Conservation (phyloP, 306 rosid species). For the Abrus precatorius region DNA sequence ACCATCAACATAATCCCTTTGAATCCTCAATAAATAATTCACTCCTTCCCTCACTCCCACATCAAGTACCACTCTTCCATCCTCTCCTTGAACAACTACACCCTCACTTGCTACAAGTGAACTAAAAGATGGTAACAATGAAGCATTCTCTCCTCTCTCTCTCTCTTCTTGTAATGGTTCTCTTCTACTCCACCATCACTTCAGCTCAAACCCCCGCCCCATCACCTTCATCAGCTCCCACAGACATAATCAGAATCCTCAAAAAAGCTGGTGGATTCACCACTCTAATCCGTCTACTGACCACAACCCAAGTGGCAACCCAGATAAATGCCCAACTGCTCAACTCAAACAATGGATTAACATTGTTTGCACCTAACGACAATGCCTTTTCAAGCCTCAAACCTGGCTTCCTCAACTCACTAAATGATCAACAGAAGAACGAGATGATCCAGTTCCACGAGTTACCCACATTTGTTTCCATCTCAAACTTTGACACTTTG, state of each 20-base stretch:
- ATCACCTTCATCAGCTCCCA: slow-evolving; percentile 63
- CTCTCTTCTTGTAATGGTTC: slow-evolving; percentile 40
- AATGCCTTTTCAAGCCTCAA: slow-evolving; percentile 67
- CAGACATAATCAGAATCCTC: slow-evolving; percentile 66
- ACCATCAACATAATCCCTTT: slow-evolving; percentile 16
- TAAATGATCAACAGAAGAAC: slow-evolving; percentile 63
- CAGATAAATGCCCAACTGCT: slow-evolving; percentile 67
- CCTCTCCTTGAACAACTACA: neutral
- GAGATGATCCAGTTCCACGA: slow-evolving; percentile 73
- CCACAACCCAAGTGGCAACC: slow-evolving; percentile 66
- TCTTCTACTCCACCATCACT: slow-evolving; percentile 30
- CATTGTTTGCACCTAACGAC: slow-evolving; percentile 70
- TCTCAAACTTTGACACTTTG: slow-evolving; percentile 72
- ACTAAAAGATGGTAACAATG: slow-evolving; percentile 44
- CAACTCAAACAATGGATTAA: slow-evolving; percentile 64
- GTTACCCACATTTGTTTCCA: slow-evolving; percentile 58
- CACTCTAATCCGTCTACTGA: slow-evolving; percentile 66
- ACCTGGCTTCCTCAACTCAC: slow-evolving; percentile 73
- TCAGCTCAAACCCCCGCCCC: slow-evolving; percentile 64
- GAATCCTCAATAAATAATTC: slow-evolving; percentile 57
- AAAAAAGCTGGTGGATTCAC: slow-evolving; percentile 72
- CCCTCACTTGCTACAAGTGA: neutral
- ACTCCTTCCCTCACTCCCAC: slow-evolving; percentile 43
- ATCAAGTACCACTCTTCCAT: slow-evolving; percentile 47
- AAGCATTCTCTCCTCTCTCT: slow-evolving; percentile 46